Percentiles rank a stretch among this genome's conserved stretches.
These are phyloP conservation scores for Corymbia calophylla DNA, from an alignment of 441 rosid genomes.

Conservation along the genomic window DNA sequence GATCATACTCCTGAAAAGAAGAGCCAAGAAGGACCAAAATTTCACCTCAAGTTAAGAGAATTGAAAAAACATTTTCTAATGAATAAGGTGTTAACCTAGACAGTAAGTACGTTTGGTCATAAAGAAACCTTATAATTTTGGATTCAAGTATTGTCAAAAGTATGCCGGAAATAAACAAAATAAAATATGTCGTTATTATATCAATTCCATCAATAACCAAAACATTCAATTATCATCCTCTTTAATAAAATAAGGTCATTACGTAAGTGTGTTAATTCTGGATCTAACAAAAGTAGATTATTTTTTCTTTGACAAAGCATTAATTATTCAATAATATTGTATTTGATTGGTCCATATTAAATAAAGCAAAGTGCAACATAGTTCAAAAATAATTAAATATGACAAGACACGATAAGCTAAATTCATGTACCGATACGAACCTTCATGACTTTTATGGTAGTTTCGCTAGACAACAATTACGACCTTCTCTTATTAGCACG, in stretches of 20 bases:
- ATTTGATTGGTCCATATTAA: accelerated
- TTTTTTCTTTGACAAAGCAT: accelerated
- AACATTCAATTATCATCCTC: background rate
- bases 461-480: background rate
- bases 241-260: no score
- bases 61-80: no score
- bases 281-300: accelerated
- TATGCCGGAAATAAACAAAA: no score
- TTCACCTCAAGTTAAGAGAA: no score
- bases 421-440: background rate
- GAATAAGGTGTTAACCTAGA: no score
- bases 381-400: background rate
- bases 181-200: no score
- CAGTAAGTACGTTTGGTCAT: no score
- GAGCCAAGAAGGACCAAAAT: no score
- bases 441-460: background rate
- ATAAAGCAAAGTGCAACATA: background rate
- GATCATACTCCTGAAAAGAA: no score
- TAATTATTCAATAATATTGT: background rate
- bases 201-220: background rate
- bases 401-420: accelerated
- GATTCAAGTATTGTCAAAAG: no score
- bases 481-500: background rate
- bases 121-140: no score
- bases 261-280: accelerated